These are phyloP conservation scores for Globisporangium alternatum DNA, from an alignment of 352 stramenopile genomes.

Conservation along the genomic window DNA sequence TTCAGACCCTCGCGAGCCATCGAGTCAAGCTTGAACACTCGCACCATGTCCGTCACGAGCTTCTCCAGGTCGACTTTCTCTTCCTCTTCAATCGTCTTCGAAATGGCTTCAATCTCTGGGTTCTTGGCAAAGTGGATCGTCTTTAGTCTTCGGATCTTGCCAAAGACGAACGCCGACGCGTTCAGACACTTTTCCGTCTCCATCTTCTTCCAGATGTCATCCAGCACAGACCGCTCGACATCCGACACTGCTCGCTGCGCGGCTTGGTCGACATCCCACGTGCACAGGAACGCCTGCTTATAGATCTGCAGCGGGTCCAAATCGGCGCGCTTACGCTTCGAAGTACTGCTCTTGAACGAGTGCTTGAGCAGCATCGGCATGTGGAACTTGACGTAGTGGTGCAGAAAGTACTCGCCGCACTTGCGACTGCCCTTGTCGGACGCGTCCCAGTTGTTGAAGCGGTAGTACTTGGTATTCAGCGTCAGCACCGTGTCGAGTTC, in stretches of 20 bases:
- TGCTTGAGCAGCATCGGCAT: constrained; percentile 70
- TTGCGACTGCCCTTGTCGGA: constrained; percentile 65
- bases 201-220: constrained; percentile 87
- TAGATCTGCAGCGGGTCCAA: constrained; percentile 51
- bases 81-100: constrained; percentile 59
- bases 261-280: constrained; percentile 75
- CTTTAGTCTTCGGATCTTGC: constrained; percentile 62
- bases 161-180: constrained; percentile 67
- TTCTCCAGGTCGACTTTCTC: constrained; percentile 45
- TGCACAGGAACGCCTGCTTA: constrained; percentile 79
- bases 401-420: constrained; percentile 76
- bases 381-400: constrained; percentile 81
- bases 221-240: constrained; percentile 65
- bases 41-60: constrained; percentile 61
- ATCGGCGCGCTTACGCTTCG: constrained; percentile 58
- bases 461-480: constrained; percentile 75
- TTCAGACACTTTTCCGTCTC: constrained; percentile 67
- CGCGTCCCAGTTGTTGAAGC: constrained; percentile 72
- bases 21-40: constrained; percentile 76
- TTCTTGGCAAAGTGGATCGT: constrained; percentile 68
- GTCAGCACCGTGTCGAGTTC: constrained; percentile 64
- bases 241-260: constrained; percentile 68
- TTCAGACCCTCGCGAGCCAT: constrained; percentile 70
- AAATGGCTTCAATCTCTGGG: constrained; percentile 51
- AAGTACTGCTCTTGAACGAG: constrained; percentile 36